phyloP scores from a whole-genome alignment of 2,329 filamentous ascomycete genomes.

The Aspergillus unguis region DNA sequence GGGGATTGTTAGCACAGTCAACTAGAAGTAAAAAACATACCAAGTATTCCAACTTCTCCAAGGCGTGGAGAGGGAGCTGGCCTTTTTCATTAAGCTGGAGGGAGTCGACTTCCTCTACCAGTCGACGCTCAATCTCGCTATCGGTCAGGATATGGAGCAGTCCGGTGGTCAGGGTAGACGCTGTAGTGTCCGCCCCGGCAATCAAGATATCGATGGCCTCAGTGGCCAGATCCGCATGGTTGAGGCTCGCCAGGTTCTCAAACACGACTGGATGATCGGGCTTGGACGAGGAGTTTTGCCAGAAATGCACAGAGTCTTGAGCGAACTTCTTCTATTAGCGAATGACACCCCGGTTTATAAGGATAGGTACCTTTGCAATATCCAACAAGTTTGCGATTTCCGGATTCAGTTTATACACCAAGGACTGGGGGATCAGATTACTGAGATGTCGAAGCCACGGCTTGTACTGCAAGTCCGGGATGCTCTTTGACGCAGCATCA shows the following conservation, averaged over 20 bases:
- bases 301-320: too few species aligned
- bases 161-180: conserved; percentile 8
- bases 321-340: too few species aligned
- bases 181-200: conserved; percentile 13
- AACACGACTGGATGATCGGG: background rate
- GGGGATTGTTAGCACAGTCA: background rate
- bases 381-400: background rate
- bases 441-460: background rate
- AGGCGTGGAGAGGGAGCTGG: background rate
- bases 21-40: background rate
- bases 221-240: background rate
- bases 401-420: background rate
- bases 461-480: background rate
- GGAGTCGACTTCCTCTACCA: background rate
- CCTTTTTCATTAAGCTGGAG: too few species aligned
- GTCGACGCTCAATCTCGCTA: background rate
- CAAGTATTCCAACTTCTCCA: background rate
- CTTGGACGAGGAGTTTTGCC: too few species aligned
- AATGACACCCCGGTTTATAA: too few species aligned
- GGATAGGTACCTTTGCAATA: background rate
- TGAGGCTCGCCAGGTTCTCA: background rate
- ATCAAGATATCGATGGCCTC: conserved; percentile 12
- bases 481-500: background rate
- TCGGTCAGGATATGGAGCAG: background rate
- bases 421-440: background rate